Conservation (phyloP, 2,329 filamentous ascomycete species). For the Curvularia lunata region DNA sequence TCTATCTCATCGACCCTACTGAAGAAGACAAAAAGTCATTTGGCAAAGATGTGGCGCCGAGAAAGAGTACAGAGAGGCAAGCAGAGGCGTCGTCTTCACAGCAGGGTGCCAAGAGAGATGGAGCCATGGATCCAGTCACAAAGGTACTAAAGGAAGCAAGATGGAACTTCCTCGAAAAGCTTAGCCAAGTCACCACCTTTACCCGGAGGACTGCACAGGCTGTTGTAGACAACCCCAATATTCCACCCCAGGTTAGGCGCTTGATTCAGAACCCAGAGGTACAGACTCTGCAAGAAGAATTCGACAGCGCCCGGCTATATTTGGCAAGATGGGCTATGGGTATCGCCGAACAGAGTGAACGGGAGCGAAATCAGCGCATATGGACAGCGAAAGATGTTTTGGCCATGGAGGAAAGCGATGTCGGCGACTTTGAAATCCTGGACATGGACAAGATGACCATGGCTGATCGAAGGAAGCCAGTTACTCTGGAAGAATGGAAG, state of each 20-base stretch:
- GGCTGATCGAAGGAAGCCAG: conserved; percentile 75
- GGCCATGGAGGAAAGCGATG: conserved; percentile 91
- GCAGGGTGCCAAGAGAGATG: conserved; percentile 60
- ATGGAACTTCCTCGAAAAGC: conserved; percentile 96
- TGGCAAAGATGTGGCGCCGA: conserved; percentile 62
- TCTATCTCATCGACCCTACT: conserved; percentile 88
- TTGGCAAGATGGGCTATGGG: conserved; percentile 98
- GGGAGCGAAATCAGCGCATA: conserved; percentile 81
- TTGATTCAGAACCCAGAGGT: conserved; percentile 91
- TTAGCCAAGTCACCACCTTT: conserved; percentile 97
- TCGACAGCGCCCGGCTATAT: conserved; percentile 94
- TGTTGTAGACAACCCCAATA: conserved; percentile 84
- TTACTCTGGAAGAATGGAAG: conserved; percentile 89
- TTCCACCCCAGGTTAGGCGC: conserved; percentile 86
- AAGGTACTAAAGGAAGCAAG: conserved; percentile 94
- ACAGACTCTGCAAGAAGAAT: conserved; percentile 93
- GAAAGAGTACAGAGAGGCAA: conserved; percentile 41
- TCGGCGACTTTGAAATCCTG: conserved; percentile 94
- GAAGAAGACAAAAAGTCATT: conserved; percentile 86
- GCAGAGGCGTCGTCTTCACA: conserved; percentile 36
- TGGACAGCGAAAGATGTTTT: conserved; percentile 94
- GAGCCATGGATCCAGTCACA: conserved; percentile 87
- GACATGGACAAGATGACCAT: conserved; percentile 78
- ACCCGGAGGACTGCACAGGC: conserved; percentile 91
- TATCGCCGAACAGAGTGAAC: conserved; percentile 94